Percentiles rank a stretch among this genome's conserved stretches.
Conservation (phyloP, 1,284 basidiomycete species). For the Tilletia walkeri region DNA sequence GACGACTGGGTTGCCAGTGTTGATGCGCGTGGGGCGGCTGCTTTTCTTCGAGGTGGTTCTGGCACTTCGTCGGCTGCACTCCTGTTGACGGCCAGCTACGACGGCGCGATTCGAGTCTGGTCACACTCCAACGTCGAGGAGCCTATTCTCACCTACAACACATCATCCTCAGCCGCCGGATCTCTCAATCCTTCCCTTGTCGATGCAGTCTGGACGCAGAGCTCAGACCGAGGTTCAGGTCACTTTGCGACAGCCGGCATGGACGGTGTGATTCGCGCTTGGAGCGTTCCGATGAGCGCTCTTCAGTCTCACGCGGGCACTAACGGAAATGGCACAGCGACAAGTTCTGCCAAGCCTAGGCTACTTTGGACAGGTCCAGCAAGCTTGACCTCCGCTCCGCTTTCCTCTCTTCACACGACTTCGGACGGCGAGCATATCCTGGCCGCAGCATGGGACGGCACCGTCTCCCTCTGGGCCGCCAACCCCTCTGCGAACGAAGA, state of each 20-base stretch:
- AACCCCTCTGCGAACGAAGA: neutral
- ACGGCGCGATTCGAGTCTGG: constrained; percentile 49
- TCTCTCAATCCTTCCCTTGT: constrained; percentile 64
- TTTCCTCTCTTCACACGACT: constrained; percentile 7
- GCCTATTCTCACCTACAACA: constrained; percentile 29
- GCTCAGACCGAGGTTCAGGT: constrained; percentile 19
- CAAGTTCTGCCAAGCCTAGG: neutral
- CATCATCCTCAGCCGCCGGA: constrained; percentile 25
- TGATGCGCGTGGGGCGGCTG: constrained; percentile 59
- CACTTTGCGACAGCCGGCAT: constrained; percentile 72
- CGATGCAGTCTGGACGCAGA: constrained; percentile 65
- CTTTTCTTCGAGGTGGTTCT: neutral
- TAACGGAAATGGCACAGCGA: neutral
- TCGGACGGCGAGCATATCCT: constrained; percentile 25
- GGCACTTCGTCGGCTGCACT: constrained; percentile 3
- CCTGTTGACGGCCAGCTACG: constrained; percentile 56
- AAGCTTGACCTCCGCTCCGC: constrained; percentile 1
- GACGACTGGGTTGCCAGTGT: constrained; percentile 93
- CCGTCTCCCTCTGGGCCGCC: constrained; percentile 45
- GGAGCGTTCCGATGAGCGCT: constrained; percentile 21
- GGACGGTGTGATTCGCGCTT: constrained; percentile 66
- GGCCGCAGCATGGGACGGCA: constrained; percentile 48
- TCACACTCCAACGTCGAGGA: constrained; percentile 28
- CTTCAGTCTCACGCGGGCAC: neutral
- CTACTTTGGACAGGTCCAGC: constrained; percentile 17